Evolutionary conservation across 495 filamentous ascomycete genomes (phyloP), one percentile per base, ranked within the genome.

Genomic region (Thozetella sp.): DNA sequence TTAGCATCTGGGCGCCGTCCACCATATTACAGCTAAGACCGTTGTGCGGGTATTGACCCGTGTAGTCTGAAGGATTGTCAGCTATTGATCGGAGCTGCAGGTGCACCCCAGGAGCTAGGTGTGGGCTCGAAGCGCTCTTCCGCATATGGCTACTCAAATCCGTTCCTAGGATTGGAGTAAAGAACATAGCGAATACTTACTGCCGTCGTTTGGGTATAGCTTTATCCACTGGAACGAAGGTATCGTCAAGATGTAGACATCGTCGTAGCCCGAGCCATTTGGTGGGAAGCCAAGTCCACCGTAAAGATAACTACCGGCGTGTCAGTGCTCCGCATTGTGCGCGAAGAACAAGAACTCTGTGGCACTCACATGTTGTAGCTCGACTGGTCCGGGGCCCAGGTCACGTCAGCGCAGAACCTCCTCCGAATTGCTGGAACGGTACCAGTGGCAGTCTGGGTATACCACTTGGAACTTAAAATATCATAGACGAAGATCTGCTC

Each of bases 211-310:
- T 4, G 75, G 73, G 57, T 70, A 82, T 54, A 75, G 70, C 53
- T 79, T 79, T 51, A 83, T 78, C 85, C 85, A 88, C 22, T 69
- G 74, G 62, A 87, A 89, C 4, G 76, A 76, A 1, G 85, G 85
- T 3, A 88, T 66, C 52, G 76, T 74, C 19, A 88, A 74, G 48
- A 86, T 80, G 58, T 83, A 86, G 17, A 84, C 73, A 67, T 88
- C 84, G 60, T 85, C 83, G 60, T 74, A 84, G 11, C 78, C 82
- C 22, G 70, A 63, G 6, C 63, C 64, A 53, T 80, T 70, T 3
- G 64, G 63, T 3, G 70, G 64, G 43, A 78, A 71, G 25, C 75
- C 74, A 25, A 71, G 71, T 11, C 83, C 83, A 50, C 81, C 83
- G 64, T 80, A 83, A 12, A 84, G 70, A 55, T 85, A 84, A 17